Conservation (phyloP, 2,329 filamentous ascomycete genomes). For the Elsinoe australis region DNA sequence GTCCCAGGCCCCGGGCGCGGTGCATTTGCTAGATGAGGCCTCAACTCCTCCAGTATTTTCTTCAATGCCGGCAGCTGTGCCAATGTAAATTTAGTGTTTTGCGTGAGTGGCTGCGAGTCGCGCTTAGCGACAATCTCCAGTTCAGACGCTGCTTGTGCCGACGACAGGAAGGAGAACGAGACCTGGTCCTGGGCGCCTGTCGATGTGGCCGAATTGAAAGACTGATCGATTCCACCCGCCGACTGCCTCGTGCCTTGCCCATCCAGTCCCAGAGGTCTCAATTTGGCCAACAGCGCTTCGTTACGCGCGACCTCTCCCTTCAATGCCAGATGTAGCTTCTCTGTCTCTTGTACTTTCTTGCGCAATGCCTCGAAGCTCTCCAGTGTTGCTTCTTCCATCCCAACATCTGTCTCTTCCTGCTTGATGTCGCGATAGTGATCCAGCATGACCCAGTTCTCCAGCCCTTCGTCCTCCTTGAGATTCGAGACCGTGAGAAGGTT, state of each 20-base stretch:
- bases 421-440: slow-evolving; percentile 68
- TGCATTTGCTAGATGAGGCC: slow-evolving; percentile 53
- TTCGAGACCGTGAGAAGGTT: slow-evolving; percentile 54
- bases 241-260: slow-evolving; percentile 16
- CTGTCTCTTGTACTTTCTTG: slow-evolving; percentile 68
- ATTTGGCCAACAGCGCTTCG: slow-evolving; percentile 57
- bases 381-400: slow-evolving; percentile 46
- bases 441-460: slow-evolving; percentile 69
- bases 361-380: slow-evolving; percentile 66
- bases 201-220: slow-evolving; percentile 13
- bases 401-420: not conserved
- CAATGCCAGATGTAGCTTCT: slow-evolving; percentile 63
- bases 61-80: slow-evolving; percentile 76
- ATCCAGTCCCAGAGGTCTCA: slow-evolving; percentile 46
- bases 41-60: slow-evolving; percentile 58
- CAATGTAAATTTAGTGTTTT: slow-evolving; percentile 69
- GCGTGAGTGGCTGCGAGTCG: slow-evolving; percentile 51
- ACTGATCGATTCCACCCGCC: slow-evolving; percentile 12
- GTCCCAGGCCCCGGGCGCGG: slow-evolving; percentile 26
- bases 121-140: slow-evolving; percentile 39
- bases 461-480: slow-evolving; percentile 29
- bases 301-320: slow-evolving; percentile 65
- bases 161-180: slow-evolving; percentile 51
- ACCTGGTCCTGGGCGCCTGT: slow-evolving; percentile 21
- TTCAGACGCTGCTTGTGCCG: slow-evolving; percentile 39